Base-by-base conservation (phyloP, 1,284 basidiomycete genomes). In the Heterobasidion parviporum region DNA sequence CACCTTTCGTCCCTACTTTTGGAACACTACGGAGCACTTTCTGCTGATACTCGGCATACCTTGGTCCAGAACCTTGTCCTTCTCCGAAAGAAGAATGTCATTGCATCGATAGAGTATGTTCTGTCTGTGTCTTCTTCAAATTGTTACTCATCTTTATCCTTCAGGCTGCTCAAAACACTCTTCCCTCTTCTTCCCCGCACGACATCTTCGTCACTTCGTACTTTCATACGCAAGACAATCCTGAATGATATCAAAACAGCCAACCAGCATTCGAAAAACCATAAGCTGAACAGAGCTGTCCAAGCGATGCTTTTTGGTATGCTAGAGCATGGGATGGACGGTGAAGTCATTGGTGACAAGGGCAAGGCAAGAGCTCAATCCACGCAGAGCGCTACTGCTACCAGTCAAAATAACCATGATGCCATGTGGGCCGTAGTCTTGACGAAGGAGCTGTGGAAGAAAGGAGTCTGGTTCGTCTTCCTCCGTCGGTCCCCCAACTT, bases 351-450 rank as follows among this genome's bases (percentile, higher is more conserved):
- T 43, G 87, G 91, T 47, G 83, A 94, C 76, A 91, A 93, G 73
- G 87, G 88, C 0, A 92, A 88, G 64, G 64, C 80, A 15, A 77
- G 81, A 58, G 76, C 75, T 15, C 61, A 69, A 46, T 60, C 73
- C 59, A 70, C 71, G 8, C 63, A 72, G n/a, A 68, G 72, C 0
- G 72, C 70, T 56, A 74, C 77, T 57, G 67, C 66, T 6, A 70
- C 75, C 34, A 74, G 74, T 38, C 71, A 74, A 59, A 75, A 75
- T 55, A 83, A 85, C 7, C 89, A 92, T 43, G 96, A 98, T 66
- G 95, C 96, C 2, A 90, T 98, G 81, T 99, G 97, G 96, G 96
- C 97, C 1, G 88, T 99, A 48, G 89, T 96, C 52, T 73, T 99
- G 54, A 92, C 95, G 14, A 90, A 92, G 66, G 95, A 99, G 65